Conservation (phyloP, 139 green algal genomes). For the Pseudopediastrum boryanum region DNA sequence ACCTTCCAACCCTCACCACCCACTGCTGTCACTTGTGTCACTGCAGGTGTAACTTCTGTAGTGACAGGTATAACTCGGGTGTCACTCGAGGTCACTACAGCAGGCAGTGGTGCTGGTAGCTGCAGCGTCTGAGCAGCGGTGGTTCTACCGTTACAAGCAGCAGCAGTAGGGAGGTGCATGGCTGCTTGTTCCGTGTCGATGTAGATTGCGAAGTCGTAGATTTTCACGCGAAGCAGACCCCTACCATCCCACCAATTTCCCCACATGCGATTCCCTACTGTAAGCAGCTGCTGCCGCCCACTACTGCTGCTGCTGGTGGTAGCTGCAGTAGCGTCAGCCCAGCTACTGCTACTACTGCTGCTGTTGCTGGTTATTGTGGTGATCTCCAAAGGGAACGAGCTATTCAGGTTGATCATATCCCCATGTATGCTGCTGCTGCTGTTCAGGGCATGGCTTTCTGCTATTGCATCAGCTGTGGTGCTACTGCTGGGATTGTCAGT, state of each 20-base stretch:
- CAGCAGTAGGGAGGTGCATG: too few species aligned
- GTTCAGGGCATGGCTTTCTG: background rate
- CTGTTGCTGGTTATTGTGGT: background rate
- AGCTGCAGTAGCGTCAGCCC: background rate
- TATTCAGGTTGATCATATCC: too few species aligned
- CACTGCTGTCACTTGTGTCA: too few species aligned
- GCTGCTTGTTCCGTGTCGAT: constrained; percentile 48
- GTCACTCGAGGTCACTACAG: too few species aligned
- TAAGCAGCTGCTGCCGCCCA: constrained; percentile 54
- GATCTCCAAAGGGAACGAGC: too few species aligned
- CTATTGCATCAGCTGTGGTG: background rate
- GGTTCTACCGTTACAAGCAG: too few species aligned
- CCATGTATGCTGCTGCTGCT: constrained; percentile 10
- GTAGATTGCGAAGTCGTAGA: constrained; percentile 84
- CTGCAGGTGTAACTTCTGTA: too few species aligned
- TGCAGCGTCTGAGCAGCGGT: too few species aligned
- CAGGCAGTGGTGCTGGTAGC: too few species aligned
- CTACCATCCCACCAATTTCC: constrained; percentile 55
- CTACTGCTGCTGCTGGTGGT: background rate
- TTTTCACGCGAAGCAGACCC: constrained; percentile 60
- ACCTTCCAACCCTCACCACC: too few species aligned
- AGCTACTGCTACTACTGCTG: constrained; percentile 4
- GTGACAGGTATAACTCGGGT: too few species aligned
- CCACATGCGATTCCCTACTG: constrained; percentile 59
- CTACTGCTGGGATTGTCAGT: constrained; percentile 1